Base-by-base conservation (phyloP, 441 rosid genomes). In the Populus hybrid region DNA sequence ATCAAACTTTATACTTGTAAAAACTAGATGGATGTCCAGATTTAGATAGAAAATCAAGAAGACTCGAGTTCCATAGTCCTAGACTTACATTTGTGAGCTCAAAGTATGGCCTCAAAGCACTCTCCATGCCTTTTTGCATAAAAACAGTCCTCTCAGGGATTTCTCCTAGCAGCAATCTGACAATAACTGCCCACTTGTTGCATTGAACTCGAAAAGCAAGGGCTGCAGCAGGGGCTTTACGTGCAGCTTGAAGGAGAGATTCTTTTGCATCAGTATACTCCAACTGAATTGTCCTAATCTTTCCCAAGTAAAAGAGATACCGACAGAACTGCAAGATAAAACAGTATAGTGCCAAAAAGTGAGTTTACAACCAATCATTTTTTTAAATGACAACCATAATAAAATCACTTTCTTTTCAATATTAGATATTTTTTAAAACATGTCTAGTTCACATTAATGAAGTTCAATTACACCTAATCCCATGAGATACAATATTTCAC, bases 221-320 rank as follows among this genome's bases (percentile, higher is more conserved):
- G n/a, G 96, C 92, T 66, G 92, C 89, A 40, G 83, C 79, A 21
- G 94, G 94, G 31, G 94, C 91, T 84, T 90, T 91, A 23, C 96
- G 82, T 53, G 96, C 94, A 81, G 94, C 96, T 80, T 91, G 92
- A 75, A 87, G 91, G 76, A 91, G 94, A 74, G 92, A 85, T 74
- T 91, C 96, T 82, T 90, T 90, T 69, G 94, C 96, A 84, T 91
- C 96, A 2, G 94, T 90, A 81, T 91, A 91, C 85, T 91, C 96
- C 87, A 91, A 68, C 79, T 91, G 94, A 76, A 91, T 91, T 11
- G 94, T 91, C 76, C 94, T 86, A 59, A 91, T 91, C 86, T 91
- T 90, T 69, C 96, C 94, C 79, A 90, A 82, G 82, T 90, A 91
- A 82, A 89, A 90, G 20, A 91, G 91, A 80, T 91, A 91, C 2